A percentile compares a stretch with the other conserved stretches of the same genome.
These are phyloP conservation scores for Colletotrichum incanum DNA, from an alignment of 2,329 filamentous ascomycete species.

Conservation along the genomic window DNA sequence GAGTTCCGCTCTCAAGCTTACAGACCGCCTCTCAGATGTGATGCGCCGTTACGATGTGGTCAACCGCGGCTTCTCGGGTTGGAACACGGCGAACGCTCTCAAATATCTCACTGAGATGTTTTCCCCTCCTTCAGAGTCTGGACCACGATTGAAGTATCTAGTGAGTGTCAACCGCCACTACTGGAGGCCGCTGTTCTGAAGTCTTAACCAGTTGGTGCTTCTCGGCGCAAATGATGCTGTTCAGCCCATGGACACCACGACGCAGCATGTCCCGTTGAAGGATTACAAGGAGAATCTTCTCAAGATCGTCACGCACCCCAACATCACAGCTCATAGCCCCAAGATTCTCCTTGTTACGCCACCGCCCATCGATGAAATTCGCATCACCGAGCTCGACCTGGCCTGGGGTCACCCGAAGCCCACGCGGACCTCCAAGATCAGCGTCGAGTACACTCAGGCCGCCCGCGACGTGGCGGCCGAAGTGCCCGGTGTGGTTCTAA, in stretches of 20 bases:
- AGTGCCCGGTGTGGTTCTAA: conserved; percentile 76
- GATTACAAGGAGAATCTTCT: conserved; percentile 81
- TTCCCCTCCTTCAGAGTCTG: conserved; percentile 71
- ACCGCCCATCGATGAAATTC: conserved; percentile 86
- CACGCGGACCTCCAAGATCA: conserved; percentile 64
- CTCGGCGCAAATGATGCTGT: conserved; percentile 94
- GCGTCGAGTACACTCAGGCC: conserved; percentile 71
- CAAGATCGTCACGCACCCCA: conserved; percentile 80
- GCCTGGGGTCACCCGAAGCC: conserved; percentile 59
- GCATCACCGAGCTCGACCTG: conserved; percentile 66
- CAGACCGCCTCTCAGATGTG: conserved; percentile 69
- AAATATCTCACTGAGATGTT: conserved; percentile 79
- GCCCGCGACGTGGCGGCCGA: conserved; percentile 78
- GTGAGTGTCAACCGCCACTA: conserved; percentile 58
- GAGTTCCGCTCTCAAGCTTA: conserved; percentile 62
- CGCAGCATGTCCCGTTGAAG: conserved; percentile 85
- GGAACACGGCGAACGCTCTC: conserved; percentile 84
- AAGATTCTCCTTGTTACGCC: conserved; percentile 85
- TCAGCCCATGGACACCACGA: conserved; percentile 72
- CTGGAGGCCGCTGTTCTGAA: background rate
- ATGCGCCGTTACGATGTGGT: conserved; percentile 86
- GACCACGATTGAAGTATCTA: conserved; percentile 76
- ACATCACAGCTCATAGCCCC: conserved; percentile 78
- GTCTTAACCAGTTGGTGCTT: conserved; percentile 69
- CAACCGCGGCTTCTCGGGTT: conserved; percentile 90